phyloP scores from a whole-genome alignment of 139 green algal genomes.

The Pycnococcus provasolii region DNA sequence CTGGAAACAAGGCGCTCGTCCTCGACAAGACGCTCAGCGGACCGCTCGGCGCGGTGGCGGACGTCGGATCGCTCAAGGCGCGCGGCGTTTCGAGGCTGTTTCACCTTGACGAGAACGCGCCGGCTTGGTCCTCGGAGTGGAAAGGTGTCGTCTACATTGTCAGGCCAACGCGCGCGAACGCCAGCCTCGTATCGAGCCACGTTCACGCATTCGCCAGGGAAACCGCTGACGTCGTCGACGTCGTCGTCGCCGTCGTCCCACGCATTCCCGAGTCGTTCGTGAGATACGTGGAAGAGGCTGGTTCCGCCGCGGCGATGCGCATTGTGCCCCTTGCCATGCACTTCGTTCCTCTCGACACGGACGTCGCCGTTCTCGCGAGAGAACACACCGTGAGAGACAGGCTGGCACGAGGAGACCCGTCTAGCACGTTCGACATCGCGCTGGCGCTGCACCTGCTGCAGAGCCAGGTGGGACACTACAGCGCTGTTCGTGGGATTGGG shows the following conservation, averaged over 20 bases:
- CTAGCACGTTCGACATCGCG: not conserved
- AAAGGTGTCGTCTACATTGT: not conserved
- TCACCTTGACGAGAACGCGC: not conserved
- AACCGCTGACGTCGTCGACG: too few species aligned
- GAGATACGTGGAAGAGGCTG: not conserved
- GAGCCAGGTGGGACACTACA: not conserved
- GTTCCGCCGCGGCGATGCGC: not conserved
- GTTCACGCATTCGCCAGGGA: too few species aligned
- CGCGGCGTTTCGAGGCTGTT: conserved; percentile 4
- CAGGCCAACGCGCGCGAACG: not conserved
- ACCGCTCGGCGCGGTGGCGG: conserved; percentile 60
- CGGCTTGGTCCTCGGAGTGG: not conserved
- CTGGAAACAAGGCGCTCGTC: conserved; percentile 72
- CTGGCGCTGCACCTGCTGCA: conserved; percentile 12
- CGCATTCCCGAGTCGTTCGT: too few species aligned
- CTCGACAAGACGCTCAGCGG: conserved; percentile 61
- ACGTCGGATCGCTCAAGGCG: conserved; percentile 53
- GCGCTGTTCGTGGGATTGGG: not conserved
- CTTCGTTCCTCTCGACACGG: conserved; percentile 6
- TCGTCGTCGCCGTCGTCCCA: too few species aligned
- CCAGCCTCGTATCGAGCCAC: too few species aligned
- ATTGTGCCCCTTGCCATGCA: not conserved
- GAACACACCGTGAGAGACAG: not conserved
- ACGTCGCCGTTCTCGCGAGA: not conserved
- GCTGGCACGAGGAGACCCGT: not conserved